Base-by-base conservation (phyloP, 1,139 yeast species). In the Schwanniomyces etchellsii region DNA sequence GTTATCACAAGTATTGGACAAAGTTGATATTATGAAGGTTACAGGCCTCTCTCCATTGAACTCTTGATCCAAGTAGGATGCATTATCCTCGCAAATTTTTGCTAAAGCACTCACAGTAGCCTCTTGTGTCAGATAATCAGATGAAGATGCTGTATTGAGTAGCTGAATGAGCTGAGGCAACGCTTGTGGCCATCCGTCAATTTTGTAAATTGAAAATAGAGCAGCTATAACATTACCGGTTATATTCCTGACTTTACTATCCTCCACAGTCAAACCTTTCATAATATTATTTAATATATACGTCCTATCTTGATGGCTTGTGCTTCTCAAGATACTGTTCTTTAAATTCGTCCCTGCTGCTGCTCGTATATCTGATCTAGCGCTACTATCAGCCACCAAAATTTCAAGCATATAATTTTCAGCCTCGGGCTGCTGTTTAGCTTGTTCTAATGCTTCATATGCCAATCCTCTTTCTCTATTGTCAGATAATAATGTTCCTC, bases 161-260 rank as follows among this genome's bases (percentile, higher is more conserved):
- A 86, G 55, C 33, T 72, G 73, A 44, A 88, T 55, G 32, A 91
- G 65, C 41, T 75, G 78, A 1, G 83, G 79, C 20, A 91, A 60
- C 15, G 81, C 69, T 27, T 73, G 74, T 2, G 94, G 88, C 95
- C 95, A 86, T 18, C 70, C 66, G 20, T 62, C 56, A 26, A 84
- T 65, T 1, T 95, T 94, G 29, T 77, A 74, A n/a, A 75, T 64
- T 5, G 82, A 68, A 44, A 89, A 82, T 25, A 91, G 59, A 0
- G 95, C 72, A 2, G 97, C 84, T 31, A 91, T 79, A 32, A 88
- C 95, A 48, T 81, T 89, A 27, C 97, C 96, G 10, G 96, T 80
- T 38, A 89, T 85, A 48, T 84, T 86, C 39, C 95, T 71, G 16
- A 89, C 84, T 47, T 84, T 60, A 13, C 63, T 53, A 38, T 76